These are phyloP conservation scores for Naematelia aurantialba DNA, from an alignment of 768 basidiomycete genomes.

Conservation along the genomic window DNA sequence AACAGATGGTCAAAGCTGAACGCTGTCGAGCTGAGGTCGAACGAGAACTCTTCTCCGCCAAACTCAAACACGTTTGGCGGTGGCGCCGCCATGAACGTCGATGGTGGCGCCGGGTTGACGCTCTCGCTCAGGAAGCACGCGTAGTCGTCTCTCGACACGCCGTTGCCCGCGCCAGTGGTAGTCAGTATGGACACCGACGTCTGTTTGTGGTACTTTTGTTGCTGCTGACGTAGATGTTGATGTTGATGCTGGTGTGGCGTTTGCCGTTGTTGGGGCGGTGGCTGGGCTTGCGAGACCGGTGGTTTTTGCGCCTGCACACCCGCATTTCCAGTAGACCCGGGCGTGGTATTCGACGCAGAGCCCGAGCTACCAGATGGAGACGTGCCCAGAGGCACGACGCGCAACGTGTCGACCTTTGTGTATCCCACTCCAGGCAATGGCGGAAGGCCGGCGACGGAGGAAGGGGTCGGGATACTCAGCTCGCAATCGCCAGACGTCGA, in stretches of 20 bases:
- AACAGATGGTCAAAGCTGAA: background rate
- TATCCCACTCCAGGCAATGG: background rate
- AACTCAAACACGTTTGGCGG: background rate
- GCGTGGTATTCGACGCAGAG: background rate
- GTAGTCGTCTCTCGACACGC: too few species aligned
- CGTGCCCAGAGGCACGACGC: background rate
- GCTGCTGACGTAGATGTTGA: background rate
- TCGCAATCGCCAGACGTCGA: background rate
- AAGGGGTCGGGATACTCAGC: background rate
- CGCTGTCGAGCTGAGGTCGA: background rate
- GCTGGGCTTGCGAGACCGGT: background rate
- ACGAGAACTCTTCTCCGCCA: background rate
- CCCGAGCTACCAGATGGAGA: background rate
- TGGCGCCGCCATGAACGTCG: too few species aligned
- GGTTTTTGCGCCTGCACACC: background rate
- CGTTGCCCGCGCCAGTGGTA: too few species aligned
- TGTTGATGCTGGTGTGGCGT: background rate
- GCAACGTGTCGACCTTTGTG: background rate
- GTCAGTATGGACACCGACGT: too few species aligned
- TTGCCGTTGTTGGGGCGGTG: background rate
- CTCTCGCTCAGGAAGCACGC: background rate
- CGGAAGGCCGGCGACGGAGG: background rate
- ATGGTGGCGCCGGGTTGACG: background rate
- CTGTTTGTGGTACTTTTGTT: background rate
- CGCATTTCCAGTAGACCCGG: background rate